These are phyloP conservation scores for Colletotrichum somersetense DNA, from an alignment of 2,329 filamentous ascomycete species.

Conservation along the genomic window DNA sequence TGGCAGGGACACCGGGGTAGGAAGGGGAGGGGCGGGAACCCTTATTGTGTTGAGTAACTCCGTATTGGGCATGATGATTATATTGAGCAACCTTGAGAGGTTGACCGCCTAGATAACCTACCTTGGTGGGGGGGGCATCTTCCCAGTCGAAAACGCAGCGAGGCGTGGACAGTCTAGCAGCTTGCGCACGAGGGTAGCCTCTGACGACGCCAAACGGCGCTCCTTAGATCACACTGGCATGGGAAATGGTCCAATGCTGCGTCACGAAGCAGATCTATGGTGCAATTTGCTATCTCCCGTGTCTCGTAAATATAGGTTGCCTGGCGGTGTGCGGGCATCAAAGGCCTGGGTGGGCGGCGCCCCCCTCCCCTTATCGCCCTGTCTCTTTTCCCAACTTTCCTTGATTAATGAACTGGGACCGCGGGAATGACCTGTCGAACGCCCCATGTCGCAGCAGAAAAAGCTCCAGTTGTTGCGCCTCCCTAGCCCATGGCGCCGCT, in stretches of 20 bases:
- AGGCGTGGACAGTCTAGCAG: neutral
- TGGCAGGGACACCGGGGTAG: too few relatives aligned
- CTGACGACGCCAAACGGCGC: neutral
- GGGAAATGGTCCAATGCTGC: conserved; percentile 14
- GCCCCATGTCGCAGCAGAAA: conserved; percentile 39
- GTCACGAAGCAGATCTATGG: conserved; percentile 20
- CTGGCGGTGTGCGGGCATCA: conserved; percentile 15
- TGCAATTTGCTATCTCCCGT: conserved; percentile 5
- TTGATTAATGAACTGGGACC: conserved; percentile 22
- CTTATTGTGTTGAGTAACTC: too few relatives aligned
- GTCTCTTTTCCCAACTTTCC: neutral
- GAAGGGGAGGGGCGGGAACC: too few relatives aligned
- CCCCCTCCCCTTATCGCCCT: conserved; percentile 27
- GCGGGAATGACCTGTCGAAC: conserved; percentile 35
- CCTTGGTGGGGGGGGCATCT: too few relatives aligned
- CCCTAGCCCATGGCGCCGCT: conserved; percentile 24
- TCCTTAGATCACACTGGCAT: conserved; percentile 21
- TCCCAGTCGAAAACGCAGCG: neutral
- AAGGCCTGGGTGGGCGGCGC: conserved; percentile 5
- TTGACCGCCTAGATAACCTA: too few relatives aligned
- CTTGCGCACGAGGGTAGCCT: neutral
- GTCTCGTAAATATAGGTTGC: conserved; percentile 18
- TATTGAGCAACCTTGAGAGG: too few relatives aligned
- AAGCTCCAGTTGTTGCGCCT: conserved; percentile 25
- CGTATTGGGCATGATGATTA: too few relatives aligned